Base-by-base conservation (phyloP, 2,329 filamentous ascomycete genomes). In the Arthrobotrys iridis region DNA sequence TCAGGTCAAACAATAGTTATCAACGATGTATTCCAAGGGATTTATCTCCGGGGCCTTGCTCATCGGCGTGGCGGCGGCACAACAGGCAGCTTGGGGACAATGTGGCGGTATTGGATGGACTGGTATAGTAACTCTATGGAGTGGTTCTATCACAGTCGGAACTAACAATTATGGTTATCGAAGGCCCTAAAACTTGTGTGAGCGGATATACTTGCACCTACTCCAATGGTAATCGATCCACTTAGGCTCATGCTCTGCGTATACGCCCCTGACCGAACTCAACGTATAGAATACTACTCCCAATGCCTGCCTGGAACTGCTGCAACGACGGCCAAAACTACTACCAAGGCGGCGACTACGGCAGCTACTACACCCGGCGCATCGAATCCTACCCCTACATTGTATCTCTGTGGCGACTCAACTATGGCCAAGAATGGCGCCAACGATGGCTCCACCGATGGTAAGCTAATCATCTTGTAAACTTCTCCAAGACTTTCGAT, bases 191-290 rank as follows among this genome's bases (percentile, higher is more conserved):
- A 2, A 73, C 68, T 10, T 73, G 68, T 22, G 68, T 65, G 4
- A 73, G 68, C 41, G 68, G 68, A 7, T 73, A 58, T 10, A 40
- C 60, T 11, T 73, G 68, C 15, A 40, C 33, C n/a, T 73, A 73
- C n/a, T 65, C 59, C 13, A 73, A 73, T 45, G 68, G 68, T 73
- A 59, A n/a, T n/a, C n/a, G n/a, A n/a, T n/a, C n/a, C n/a, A n/a
- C n/a, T n/a, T n/a, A n/a, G n/a, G n/a, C n/a, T n/a, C n/a, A n/a
- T n/a, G n/a, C n/a, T n/a, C n/a, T n/a, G n/a, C n/a, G n/a, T n/a
- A n/a, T n/a, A n/a, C n/a, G n/a, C n/a, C n/a, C n/a, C 41, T 63
- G n/a, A 64, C 22, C 15, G 15, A 2, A 55, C 24, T n/a, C 4
- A 18, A 35, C 10, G 22, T 0, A 20, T 59, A 73, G 68, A 73